Conservation (phyloP, 2,329 filamentous ascomycete species). For the Orbilia blumenaviensis region DNA sequence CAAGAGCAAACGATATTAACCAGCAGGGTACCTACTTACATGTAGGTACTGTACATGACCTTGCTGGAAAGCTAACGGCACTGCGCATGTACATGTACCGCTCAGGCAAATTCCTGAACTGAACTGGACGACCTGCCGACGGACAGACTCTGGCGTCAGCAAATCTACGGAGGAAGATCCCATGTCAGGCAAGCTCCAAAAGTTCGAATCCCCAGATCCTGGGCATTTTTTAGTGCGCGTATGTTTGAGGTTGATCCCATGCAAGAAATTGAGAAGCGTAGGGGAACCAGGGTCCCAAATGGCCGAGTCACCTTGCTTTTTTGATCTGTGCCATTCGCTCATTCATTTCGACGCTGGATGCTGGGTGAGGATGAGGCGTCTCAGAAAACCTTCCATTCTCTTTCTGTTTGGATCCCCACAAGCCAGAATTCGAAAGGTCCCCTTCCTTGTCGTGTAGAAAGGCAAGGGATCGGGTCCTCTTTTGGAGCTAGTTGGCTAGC, state of each 20-base stretch:
- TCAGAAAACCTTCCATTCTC: slow-evolving; percentile 39
- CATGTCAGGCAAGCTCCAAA: slow-evolving; percentile 28
- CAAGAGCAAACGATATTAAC: slow-evolving; percentile 13
- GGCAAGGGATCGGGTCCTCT: slow-evolving; percentile 42
- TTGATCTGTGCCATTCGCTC: slow-evolving; percentile 25
- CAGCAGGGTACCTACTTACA: slow-evolving; percentile 1
- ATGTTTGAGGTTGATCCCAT: slow-evolving; percentile 52
- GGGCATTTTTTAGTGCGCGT: slow-evolving; percentile 43
- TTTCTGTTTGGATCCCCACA: slow-evolving; percentile 28
- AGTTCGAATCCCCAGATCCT: slow-evolving; percentile 29
- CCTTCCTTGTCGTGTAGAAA: slow-evolving; percentile 25
- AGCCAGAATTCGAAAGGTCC: neutral
- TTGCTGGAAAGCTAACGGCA: slow-evolving; percentile 20
- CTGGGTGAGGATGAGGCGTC: slow-evolving; percentile 38
- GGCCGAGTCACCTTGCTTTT: slow-evolving; percentile 27
- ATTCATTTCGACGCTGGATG: slow-evolving; percentile 32
- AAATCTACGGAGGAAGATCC: slow-evolving; percentile 29
- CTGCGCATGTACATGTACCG: neutral
- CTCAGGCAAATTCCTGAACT: slow-evolving; percentile 1
- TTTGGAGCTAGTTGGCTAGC: slow-evolving; percentile 47
- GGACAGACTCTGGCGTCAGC: slow-evolving; percentile 17
- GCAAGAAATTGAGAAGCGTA: slow-evolving; percentile 51
- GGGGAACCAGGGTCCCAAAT: slow-evolving; percentile 31
- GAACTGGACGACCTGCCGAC: slow-evolving; percentile 21
- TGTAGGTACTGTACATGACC: too few species aligned